Evolutionary conservation across 305 asterid species (phyloP).

Genomic region (Lippia alba): DNA sequence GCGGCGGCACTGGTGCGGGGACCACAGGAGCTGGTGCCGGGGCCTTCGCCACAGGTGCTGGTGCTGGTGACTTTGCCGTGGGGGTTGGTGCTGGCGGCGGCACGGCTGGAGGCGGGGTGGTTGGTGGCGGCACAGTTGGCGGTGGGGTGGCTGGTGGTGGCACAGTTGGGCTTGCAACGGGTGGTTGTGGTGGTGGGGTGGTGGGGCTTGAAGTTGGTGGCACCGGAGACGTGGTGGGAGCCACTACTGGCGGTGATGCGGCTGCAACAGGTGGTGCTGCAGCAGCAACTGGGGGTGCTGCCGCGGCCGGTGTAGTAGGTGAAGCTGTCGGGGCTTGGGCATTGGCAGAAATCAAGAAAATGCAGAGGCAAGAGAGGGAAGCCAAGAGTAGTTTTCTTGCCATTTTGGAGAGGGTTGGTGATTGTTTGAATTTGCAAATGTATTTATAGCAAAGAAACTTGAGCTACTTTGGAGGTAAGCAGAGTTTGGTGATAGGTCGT

Average conservation of each 20-base stretch:
- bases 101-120: slow-evolving; percentile 42
- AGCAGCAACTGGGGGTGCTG: slow-evolving; percentile 32
- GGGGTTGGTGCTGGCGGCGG: slow-evolving; percentile 53
- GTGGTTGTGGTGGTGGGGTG: slow-evolving; percentile 39
- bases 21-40: slow-evolving; percentile 48
- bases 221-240: slow-evolving; percentile 39
- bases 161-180: slow-evolving; percentile 43
- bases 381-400: slow-evolving; percentile 48
- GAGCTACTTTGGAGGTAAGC: slow-evolving; percentile 11
- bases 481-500: slow-evolving; percentile 57
- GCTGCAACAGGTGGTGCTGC: slow-evolving; percentile 32
- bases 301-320: slow-evolving; percentile 40
- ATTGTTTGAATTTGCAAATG: slow-evolving; percentile 41
- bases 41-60: slow-evolving; percentile 44
- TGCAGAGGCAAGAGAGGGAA: slow-evolving; percentile 56
- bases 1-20: slow-evolving; percentile 54
- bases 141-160: slow-evolving; percentile 50
- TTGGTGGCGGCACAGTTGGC: slow-evolving; percentile 47
- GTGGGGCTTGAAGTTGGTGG: slow-evolving; percentile 50
- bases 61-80: slow-evolving; percentile 43
- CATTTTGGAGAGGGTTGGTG: slow-evolving; percentile 54
- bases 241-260: slow-evolving; percentile 35
- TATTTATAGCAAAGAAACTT: slow-evolving; percentile 42
- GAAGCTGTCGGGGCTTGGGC: slow-evolving; percentile 89
- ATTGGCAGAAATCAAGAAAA: slow-evolving; percentile 55